These are phyloP conservation scores for Suhomyces coccinellae DNA, from an alignment of 1,139 yeast genomes.

Conservation along the genomic window DNA sequence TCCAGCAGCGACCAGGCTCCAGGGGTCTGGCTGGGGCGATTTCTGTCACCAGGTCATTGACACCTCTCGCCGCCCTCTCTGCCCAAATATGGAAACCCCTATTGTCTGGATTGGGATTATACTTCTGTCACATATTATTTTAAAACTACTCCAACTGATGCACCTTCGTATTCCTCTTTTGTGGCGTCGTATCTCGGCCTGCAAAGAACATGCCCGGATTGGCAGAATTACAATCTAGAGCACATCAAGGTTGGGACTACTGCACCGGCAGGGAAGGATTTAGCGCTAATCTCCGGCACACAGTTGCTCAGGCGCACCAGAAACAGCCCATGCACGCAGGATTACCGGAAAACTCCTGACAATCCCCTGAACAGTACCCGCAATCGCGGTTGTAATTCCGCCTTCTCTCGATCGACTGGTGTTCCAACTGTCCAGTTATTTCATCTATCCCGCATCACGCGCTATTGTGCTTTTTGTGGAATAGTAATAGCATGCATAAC, in stretches of 20 bases:
- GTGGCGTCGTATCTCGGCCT: conserved; percentile 6
- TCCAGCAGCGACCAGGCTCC: not conserved
- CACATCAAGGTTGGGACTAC: not conserved
- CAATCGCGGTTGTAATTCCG: not conserved
- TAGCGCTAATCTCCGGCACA: not conserved
- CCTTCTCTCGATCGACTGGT: not conserved
- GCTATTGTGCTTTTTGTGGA: conserved; percentile 1
- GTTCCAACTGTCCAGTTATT: not conserved
- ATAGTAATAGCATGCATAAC: conserved; percentile 3
- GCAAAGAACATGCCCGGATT: conserved; percentile 3
- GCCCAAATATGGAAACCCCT: not conserved
- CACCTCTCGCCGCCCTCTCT: no score
- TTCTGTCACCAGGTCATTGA: no score
- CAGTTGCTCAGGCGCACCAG: not conserved
- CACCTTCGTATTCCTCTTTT: conserved; percentile 4
- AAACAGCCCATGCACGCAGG: no score
- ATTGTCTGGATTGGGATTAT: not conserved
- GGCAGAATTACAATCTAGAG: not conserved
- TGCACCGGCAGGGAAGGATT: not conserved
- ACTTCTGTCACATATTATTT: conserved; percentile 6
- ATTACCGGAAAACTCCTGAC: not conserved
- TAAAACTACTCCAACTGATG: not conserved
- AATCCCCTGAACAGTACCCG: not conserved
- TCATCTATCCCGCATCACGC: conserved; percentile 1
- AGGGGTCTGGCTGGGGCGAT: no score